phyloP scores from a whole-genome alignment of 306 rosid genomes.

The Castanospermum australe region DNA sequence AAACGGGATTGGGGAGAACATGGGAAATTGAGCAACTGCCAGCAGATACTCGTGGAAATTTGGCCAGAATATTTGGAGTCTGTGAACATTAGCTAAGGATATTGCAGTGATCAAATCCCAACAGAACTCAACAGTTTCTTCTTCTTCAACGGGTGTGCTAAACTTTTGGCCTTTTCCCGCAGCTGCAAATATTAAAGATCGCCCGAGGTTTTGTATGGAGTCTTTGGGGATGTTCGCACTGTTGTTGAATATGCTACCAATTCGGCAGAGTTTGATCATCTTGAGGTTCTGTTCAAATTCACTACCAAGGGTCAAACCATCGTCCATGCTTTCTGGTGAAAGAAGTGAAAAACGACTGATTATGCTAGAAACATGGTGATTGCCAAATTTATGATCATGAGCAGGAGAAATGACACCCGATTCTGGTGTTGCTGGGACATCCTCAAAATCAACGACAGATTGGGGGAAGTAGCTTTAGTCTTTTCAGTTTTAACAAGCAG shows the following conservation, averaged over 20 bases:
- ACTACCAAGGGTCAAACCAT: slow-evolving; percentile 59
- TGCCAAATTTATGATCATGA: slow-evolving; percentile 43
- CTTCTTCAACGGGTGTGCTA: slow-evolving; percentile 88
- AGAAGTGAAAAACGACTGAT: slow-evolving; percentile 53
- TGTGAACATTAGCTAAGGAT: slow-evolving; percentile 51
- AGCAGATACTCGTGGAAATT: slow-evolving; percentile 66
- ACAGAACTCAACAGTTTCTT: slow-evolving; percentile 86
- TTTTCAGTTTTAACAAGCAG: slow-evolving; percentile 85
- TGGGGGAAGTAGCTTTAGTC: slow-evolving; percentile 71
- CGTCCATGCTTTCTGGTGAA: slow-evolving; percentile 60
- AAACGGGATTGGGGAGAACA: slow-evolving; percentile 85
- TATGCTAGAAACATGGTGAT: slow-evolving; percentile 46
- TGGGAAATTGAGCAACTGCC: slow-evolving; percentile 76
- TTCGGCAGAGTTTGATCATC: slow-evolving; percentile 73
- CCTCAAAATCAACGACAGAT: slow-evolving; percentile 64
- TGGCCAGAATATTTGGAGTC: slow-evolving; percentile 77
- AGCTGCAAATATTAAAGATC: slow-evolving; percentile 73
- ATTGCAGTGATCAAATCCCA: slow-evolving; percentile 82
- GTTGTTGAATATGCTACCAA: slow-evolving; percentile 63
- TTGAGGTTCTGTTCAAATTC: slow-evolving; percentile 87
- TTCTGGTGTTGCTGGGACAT: slow-evolving; percentile 40
- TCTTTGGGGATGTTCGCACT: slow-evolving; percentile 69
- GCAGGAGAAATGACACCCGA: slow-evolving; percentile 47
- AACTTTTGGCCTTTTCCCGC: slow-evolving; percentile 97
- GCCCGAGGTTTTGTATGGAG: slow-evolving; percentile 68